Base-by-base conservation (phyloP, 2,329 filamentous ascomycete species). In the Colletotrichum cordylinicola region DNA sequence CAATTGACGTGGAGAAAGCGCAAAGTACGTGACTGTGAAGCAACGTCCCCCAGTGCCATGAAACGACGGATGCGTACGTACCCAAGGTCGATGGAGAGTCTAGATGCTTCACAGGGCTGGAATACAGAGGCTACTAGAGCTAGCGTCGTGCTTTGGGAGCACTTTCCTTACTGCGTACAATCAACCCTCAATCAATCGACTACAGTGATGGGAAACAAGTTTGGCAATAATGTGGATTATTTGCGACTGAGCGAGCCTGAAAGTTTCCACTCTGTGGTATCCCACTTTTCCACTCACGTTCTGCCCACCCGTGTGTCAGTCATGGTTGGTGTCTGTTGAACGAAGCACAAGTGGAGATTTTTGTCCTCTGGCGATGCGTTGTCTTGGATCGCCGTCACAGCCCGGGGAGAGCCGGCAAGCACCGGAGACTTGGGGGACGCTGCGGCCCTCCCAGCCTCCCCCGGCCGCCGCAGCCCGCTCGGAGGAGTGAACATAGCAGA, bases 31-130 rank as follows among this genome's bases (percentile, higher is more conserved):
- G 56, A 58, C 56, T 60, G 27, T 39, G 31, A 52, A 62, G 56
- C 56, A 31, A 70, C 67, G 37, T 62, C 16, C 9, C 48, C 67
- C 58, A 60, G 67, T 58, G 48, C 55, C 43, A 27, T 75, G 72
- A 62, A 72, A 75, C 73, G 64, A 55, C 69, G 61, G 69, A 55
- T 56, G 52, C 61, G 39, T 37, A 55, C 61, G 70, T 75, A 56
- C 35, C 39, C 56, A 60, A 24, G 67, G 72, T 71, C 72, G 60
- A 74, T 55, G 35, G 72, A 58, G 64, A 68, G 69, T 75, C 73
- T 68, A 67, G 69, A 75, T 73, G 73, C 73, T 75, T 75, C 73
- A 75, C 69, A 67, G 69, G 55, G 64, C 73, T 72, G 69, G 73
- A 67, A 55, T 31, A 61, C 55, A 58, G 21, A 58, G 58, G 21